phyloP scores from a whole-genome alignment of 2,329 filamentous ascomycete species.

The Thelonectria olida region DNA sequence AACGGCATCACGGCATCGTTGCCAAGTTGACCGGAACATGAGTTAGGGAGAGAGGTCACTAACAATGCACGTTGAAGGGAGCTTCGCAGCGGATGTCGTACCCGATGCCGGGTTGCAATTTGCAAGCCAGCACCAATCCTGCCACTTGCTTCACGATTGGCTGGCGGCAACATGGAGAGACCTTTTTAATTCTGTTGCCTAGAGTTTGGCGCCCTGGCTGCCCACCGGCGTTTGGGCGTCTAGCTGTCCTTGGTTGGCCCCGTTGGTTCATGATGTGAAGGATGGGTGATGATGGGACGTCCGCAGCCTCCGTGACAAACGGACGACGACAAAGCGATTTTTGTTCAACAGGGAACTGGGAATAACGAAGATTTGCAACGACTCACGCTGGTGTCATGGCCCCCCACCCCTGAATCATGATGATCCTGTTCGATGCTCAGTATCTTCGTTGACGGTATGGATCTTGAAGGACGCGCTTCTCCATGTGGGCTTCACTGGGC shows the following conservation, averaged over 20 bases:
- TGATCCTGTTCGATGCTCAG: not conserved
- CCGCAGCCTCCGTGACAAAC: too few species aligned
- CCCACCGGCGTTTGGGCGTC: not conserved
- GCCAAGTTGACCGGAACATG: not conserved
- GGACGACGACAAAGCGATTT: not conserved
- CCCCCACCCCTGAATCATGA: slow-evolving; percentile 17
- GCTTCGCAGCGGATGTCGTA: not conserved
- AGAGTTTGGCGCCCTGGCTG: not conserved
- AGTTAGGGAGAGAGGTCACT: not conserved
- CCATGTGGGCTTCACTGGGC: not conserved
- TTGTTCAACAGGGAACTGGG: not conserved
- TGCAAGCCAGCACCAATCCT: not conserved
- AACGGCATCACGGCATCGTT: not conserved
- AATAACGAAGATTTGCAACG: not conserved
- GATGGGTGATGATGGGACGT: not conserved
- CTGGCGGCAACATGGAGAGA: not conserved
- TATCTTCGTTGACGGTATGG: not conserved
- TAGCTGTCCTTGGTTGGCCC: slow-evolving; percentile 4
- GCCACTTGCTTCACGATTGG: too few species aligned
- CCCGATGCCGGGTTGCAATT: not conserved
- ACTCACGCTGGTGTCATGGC: slow-evolving; percentile 13
- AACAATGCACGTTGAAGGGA: not conserved
- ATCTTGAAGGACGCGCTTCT: not conserved
- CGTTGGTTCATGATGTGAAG: not conserved
- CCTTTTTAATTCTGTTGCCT: slow-evolving; percentile 16